phyloP scores from a whole-genome alignment of 192 early-diverging fungal genomes.

The Podila clonocystis region DNA sequence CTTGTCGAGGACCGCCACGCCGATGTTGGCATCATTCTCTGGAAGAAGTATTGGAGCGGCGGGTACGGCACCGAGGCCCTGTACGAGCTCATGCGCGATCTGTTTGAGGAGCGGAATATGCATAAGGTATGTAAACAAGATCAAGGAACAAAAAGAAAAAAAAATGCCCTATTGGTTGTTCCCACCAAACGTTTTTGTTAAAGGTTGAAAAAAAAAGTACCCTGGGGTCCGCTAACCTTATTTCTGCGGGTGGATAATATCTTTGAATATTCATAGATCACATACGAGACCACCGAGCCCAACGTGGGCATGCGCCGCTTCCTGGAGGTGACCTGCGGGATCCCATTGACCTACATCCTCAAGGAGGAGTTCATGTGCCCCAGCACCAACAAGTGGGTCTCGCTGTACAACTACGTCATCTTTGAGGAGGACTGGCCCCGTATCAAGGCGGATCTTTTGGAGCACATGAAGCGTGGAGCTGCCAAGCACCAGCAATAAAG shows the following conservation, averaged over 20 bases:
- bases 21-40: constrained; percentile 38
- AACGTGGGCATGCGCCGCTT: constrained; percentile 42
- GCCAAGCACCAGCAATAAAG: constrained; percentile 12
- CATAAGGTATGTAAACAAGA: constrained; percentile 35
- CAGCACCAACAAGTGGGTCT: constrained; percentile 24
- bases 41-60: constrained; percentile 41
- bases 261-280: constrained; percentile 6
- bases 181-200: not conserved
- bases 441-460: constrained; percentile 21
- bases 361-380: constrained; percentile 34
- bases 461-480: constrained; percentile 26
- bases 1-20: constrained; percentile 20
- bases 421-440: constrained; percentile 51
- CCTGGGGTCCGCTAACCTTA: no score
- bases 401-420: constrained; percentile 35
- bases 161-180: no score
- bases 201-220: not conserved
- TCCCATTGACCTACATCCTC: constrained; percentile 19
- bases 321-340: constrained; percentile 29
- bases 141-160: no score
- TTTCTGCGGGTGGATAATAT: not conserved
- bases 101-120: constrained; percentile 49
- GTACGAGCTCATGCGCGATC: constrained; percentile 35
- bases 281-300: constrained; percentile 37
- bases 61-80: constrained; percentile 48